phyloP scores from a whole-genome alignment of 202 grass and related monocot species.

The Hordeum pubiflorum region DNA sequence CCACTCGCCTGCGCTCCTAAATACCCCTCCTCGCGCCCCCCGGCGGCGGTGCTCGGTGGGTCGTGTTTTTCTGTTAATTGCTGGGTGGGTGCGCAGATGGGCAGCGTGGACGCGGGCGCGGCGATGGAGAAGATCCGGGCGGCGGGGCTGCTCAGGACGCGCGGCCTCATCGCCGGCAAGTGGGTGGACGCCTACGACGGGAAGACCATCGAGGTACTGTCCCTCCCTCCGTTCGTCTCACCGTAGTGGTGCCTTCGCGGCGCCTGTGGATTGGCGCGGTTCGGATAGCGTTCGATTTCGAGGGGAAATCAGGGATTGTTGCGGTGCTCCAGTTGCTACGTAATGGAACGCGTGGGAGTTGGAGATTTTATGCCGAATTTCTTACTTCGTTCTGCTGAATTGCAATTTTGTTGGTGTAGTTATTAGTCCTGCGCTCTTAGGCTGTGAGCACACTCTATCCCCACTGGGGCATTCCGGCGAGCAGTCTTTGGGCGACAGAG shows the following conservation, averaged over 20 bases:
- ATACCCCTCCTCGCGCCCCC: neutral
- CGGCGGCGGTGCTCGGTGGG: neutral
- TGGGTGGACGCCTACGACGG: constrained; percentile 89
- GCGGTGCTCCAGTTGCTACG: neutral
- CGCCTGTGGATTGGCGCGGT: neutral
- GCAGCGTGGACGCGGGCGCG: constrained; percentile 36
- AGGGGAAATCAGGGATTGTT: neutral
- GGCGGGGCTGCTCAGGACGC: constrained; percentile 72
- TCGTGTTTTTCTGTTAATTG: neutral
- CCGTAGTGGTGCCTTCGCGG: neutral
- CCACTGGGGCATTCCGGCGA: neutral
- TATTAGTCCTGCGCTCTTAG: neutral
- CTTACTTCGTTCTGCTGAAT: neutral
- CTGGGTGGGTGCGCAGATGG: constrained; percentile 41
- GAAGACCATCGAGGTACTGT: constrained; percentile 65
- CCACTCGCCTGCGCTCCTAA: neutral
- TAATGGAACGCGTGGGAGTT: neutral
- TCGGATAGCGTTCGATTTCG: neutral
- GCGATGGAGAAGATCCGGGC: constrained; percentile 52
- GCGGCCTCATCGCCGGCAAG: constrained; percentile 66
- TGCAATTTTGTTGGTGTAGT: neutral
- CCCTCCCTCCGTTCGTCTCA: neutral
- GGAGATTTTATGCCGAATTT: neutral
- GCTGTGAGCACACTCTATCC: neutral
- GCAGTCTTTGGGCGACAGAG: neutral